A percentile compares a stretch with the other conserved stretches of the same genome.
These are phyloP conservation scores for Tolypocladium endophyticum DNA, from an alignment of 2,329 filamentous ascomycete genomes.

Conservation along the genomic window DNA sequence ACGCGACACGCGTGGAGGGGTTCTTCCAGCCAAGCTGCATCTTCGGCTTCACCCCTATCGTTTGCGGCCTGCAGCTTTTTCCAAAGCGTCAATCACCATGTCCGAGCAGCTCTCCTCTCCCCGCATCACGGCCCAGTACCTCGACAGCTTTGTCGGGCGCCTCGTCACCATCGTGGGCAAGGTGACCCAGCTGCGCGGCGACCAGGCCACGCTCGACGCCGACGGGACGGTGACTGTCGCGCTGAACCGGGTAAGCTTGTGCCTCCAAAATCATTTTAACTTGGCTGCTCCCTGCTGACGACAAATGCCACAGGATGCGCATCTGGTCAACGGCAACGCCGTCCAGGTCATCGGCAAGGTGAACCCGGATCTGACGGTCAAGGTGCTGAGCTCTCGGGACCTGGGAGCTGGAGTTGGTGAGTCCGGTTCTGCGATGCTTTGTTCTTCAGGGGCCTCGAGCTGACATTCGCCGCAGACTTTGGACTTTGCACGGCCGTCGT, in stretches of 20 bases:
- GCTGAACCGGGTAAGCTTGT: constrained; percentile 54
- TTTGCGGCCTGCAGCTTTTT: background rate
- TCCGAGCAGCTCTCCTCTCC: constrained; percentile 58
- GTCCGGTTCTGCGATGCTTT: constrained; percentile 20
- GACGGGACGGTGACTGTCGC: constrained; percentile 65
- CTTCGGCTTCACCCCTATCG: background rate
- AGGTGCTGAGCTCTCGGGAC: constrained; percentile 59
- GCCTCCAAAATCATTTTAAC: background rate
- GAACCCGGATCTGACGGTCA: constrained; percentile 60
- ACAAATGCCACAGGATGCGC: constrained; percentile 45
- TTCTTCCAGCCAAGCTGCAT: background rate
- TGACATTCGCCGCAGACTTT: constrained; percentile 47
- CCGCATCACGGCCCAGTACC: constrained; percentile 70
- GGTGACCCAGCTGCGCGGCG: constrained; percentile 71
- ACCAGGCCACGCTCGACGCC: constrained; percentile 70
- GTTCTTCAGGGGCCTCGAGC: background rate
- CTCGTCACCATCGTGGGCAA: constrained; percentile 81
- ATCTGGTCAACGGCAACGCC: constrained; percentile 58
- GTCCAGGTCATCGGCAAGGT: constrained; percentile 76
- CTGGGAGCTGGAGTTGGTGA: constrained; percentile 59
- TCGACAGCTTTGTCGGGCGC: constrained; percentile 62
- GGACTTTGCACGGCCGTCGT: constrained; percentile 68
- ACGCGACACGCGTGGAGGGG: background rate
- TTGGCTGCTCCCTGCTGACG: background rate
- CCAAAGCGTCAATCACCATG: constrained; percentile 36